Base-by-base conservation (phyloP, 2,329 filamentous ascomycete genomes). In the Aspergillus fructus region DNA sequence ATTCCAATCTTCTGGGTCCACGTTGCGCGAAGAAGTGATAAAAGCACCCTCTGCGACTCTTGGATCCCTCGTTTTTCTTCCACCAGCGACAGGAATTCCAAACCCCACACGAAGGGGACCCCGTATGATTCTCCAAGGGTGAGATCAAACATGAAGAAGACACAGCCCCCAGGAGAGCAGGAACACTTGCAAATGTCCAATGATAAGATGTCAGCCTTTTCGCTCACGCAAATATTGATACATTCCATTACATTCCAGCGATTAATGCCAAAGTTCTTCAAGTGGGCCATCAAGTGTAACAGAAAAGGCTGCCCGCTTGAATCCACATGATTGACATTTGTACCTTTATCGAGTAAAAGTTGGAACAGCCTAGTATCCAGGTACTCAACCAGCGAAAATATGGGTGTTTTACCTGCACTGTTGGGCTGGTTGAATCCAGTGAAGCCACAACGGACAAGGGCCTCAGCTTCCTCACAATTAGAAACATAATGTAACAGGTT, bases 211-310 rank as follows among this genome's bases (percentile, higher is more conserved):
- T 49, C 30, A 2, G n/a, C 4, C 1, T 17, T 17, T 2, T 15
- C 1, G 4, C 3, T 17, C 17, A 49, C 5, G 12, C 46, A 49
- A 7, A 8, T 12, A 4, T 3, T 3, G 0, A 49, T 37, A 4
- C 7, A 15, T 3, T 21, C 13, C 11, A 49, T 19, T 1, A 12
- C 7, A 4, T 0, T 3, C 19, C 15, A 9, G 4, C 4, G 7
- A 3, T 5, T 7, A 3, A 1, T 6, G 3, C 5, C 1, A 21
- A 4, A 5, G 2, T 3, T 1, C 3, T 1, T 1, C 2, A 23
- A 8, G 9, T 12, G 0, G 0, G 3, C 0, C 1, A 37, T 3
- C 46, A 49, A 19, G 5, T 24, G n/a, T 6, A 23, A 23, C 21
- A 49, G 17, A 21, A 49, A 7, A 1, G 46, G 23, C n/a, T 0